Evolutionary conservation across 2,329 filamentous ascomycete genomes (phyloP), one percentile per base, ranked within the genome.

Genomic region (Paracorniculantispora psalliotae): DNA sequence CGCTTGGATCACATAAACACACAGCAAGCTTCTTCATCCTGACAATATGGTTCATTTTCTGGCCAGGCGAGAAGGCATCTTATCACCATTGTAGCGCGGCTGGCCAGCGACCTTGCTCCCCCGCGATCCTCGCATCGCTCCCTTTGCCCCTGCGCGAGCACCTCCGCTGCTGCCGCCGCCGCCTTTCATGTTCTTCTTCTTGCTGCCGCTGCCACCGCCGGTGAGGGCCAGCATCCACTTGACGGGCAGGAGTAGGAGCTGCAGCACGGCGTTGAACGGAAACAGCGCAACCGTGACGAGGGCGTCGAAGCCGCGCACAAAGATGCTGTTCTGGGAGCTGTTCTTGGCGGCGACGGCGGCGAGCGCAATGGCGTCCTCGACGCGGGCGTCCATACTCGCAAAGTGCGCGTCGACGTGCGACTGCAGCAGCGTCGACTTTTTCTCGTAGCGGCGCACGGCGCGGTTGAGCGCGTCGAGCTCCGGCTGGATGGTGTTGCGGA

Each of bases 391-490:
- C 4, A 96, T 77, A 21, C 85, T 82, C 43, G 84, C 81, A 60
- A 97, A 83, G 25, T 89, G 84, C 9, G 86, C 82, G 63, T 96
- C 91, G 2, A 87, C 90, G 67, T 93, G 88, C 57, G 88, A 81
- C 10, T 89, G 82, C 28, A 92, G 82, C 8, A 92, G 78, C 0
- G 88, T 88, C 4, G 89, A 86, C 66, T 92, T 90, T 75, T 96
- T 97, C 75, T 97, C 93, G 67, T 96, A 96, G 37, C 91, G 86
- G 21, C 93, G 84, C 47, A 97, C 89, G 4, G 93, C 92, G 50
- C 93, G 87, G 66, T 92, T 94, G 33, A 97, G 77, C 0, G 91
- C 90, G 66, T 97, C 92, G 6, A 97, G 80, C 61, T 97, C 91
- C 0, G 91, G 88, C 64, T 92, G 89, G 12, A 93, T 78, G 28